phyloP scores from a whole-genome alignment of 106 monocot genomes.

The Narthecium ossifragum region DNA sequence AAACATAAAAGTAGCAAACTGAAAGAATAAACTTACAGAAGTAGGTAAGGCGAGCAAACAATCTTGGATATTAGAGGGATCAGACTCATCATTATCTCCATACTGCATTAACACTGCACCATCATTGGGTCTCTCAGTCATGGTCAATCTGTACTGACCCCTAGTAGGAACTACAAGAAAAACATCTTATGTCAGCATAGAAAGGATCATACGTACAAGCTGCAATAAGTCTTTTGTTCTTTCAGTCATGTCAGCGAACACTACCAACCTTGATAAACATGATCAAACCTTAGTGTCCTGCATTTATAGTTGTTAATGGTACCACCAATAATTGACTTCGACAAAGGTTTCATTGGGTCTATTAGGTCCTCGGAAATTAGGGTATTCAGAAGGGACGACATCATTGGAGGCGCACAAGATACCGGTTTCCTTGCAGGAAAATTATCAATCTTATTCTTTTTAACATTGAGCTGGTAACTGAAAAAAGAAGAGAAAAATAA shows the following conservation, averaged over 20 bases:
- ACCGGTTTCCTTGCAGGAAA: conserved; percentile 34
- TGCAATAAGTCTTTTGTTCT: no score
- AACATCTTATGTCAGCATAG: neutral
- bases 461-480: conserved; percentile 59
- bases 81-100: conserved; percentile 59
- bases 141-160: conserved; percentile 19
- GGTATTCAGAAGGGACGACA: conserved; percentile 29
- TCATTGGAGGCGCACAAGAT: conserved; percentile 16
- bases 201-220: no score
- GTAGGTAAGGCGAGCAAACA: conserved; percentile 48
- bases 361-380: conserved; percentile 44
- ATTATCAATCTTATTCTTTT: conserved; percentile 60
- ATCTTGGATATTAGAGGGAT: conserved; percentile 26
- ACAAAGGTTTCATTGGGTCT: conserved; percentile 44
- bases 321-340: conserved; percentile 61
- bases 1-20: neutral
- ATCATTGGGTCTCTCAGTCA: conserved; percentile 63
- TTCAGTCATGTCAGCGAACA: conserved; percentile 2
- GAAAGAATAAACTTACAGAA: conserved; percentile 38
- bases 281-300: conserved; percentile 49
- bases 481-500: conserved; percentile 4
- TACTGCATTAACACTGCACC: conserved; percentile 68
- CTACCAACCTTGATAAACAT: conserved; percentile 45
- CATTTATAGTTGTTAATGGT: conserved; percentile 55
- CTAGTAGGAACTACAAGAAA: conserved; percentile 12